Percentiles rank a stretch among this genome's conserved stretches.
These are phyloP conservation scores for Pseudopediastrum boryanum DNA, from an alignment of 139 green algal species.

Conservation along the genomic window DNA sequence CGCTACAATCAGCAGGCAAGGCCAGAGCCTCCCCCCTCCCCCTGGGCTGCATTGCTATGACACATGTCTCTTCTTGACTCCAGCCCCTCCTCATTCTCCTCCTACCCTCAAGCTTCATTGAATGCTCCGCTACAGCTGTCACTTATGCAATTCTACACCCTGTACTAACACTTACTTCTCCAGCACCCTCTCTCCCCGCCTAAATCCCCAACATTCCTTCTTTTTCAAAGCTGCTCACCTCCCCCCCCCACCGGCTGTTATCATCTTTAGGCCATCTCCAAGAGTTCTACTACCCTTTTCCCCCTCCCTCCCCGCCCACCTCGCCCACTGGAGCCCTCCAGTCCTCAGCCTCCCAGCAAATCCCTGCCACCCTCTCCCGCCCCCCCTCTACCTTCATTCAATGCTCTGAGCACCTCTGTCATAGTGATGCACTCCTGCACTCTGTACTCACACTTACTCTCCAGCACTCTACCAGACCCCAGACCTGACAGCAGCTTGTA, in stretches of 20 bases:
- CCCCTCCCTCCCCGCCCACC: no score
- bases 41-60: no score
- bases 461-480: constrained; percentile 19
- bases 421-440: constrained; percentile 28
- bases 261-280: no score
- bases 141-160: no score
- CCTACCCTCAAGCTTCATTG: no score
- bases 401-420: constrained; percentile 2
- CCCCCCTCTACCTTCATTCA: neutral
- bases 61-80: no score
- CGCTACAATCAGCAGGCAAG: no score
- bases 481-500: constrained; percentile 26
- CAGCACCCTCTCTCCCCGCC: neutral
- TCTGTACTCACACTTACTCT: constrained; percentile 36
- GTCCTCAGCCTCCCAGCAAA: neutral
- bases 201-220: neutral
- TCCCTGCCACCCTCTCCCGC: neutral
- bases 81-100: no score
- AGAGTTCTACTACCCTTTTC: no score
- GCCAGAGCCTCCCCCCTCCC: no score
- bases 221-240: neutral
- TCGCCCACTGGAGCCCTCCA: neutral
- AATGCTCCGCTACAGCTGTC: no score
- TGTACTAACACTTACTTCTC: no score
- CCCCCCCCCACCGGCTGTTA: neutral